Base-by-base conservation (phyloP, 768 basidiomycete species). In the Ephemerocybe angulata region DNA sequence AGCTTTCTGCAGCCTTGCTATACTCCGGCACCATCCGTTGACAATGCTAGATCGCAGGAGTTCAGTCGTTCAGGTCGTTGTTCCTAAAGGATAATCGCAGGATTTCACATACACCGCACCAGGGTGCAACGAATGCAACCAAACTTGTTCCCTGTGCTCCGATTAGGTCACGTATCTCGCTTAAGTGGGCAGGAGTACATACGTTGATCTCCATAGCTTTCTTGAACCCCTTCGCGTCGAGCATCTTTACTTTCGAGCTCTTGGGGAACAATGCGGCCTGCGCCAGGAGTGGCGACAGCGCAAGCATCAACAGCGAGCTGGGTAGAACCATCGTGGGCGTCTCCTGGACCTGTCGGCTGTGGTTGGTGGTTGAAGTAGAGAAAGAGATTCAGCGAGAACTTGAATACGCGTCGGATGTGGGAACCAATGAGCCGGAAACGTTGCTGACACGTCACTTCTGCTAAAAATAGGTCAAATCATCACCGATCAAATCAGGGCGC, bases 101-200 rank as follows among this genome's bases (percentile, higher is more conserved):
- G n/a, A n/a, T n/a, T n/a, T n/a, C n/a, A 73, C 87, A 66, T 68
- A 90, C 88, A 60, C 88, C 90, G 64, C 90, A 93, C 94, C 93
- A 96, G 3, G 93, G 90, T n/a, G 94, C 94, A 12, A 94, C 88
- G 65, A 95, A 97, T 1, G 92, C 94, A 17, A 96, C 86, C 64
- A 94, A 69, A 57, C 78, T 82, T 29, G 90, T 88, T 71, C 81
- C 75, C 90, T 92, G 61, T 10, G 44, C 11, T 4, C 6, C 17
- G 28, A 38, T 24, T 13, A n/a, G n/a, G n/a, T 13, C 5, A 19
- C 21, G 44, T 22, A 21, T 21, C 35, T 30, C 41, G 52, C 1
- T 50, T 42, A 7, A 8, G 21, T n/a, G 22, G 52, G 55, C 31
- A 46, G 35, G 21, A 8, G 13, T 27, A 73, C 87, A 55, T 68